Base-by-base conservation (phyloP, 768 basidiomycete species). In the Tricholoma furcatifolium region DNA sequence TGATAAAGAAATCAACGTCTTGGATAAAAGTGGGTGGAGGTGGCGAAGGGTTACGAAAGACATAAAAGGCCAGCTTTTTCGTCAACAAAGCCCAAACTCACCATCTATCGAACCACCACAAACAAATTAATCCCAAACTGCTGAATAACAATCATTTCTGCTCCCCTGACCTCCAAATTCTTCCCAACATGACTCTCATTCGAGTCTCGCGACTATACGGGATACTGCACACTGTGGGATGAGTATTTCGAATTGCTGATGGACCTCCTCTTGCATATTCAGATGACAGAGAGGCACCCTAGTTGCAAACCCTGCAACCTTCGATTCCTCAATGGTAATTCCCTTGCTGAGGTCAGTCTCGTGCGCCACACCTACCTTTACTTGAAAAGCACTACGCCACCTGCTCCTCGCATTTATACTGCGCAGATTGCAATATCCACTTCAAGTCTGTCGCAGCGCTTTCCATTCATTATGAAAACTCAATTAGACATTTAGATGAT, bases 401-500 rank as follows among this genome's bases (percentile, higher is more conserved):
- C 18, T 58, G 50, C 14, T 42, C 45, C 3, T 43, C 36, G 2
- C 57, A 58, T 23, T 46, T 54, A 14, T 58, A 58, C 31, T 58
- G 53, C 46, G 31, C 9, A 2, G 7, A 7, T 14, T 58, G 57
- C 32, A 47, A 58, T 23, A 54, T 47, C 27, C 23, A 17, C 18
- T 58, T 58, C n/a, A 27, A 43, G 11, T 38, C 49, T 12, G 15
- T 50, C 17, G 23, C 41, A 15, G 57, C 44, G 12, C 41, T 58
- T 2, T 34, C 45, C 12, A 43, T 58, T 2, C 53, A 58, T 14
- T 23, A 47, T 10, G 34, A 54, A 7, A 34, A 58, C 34, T 51
- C 56, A 12, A 35, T 44, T 6, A 45, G 43, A n/a, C 53, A 58
- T 30, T 44, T 50, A n/a, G 49, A 48, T 21, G 50, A 58, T 47